These are phyloP conservation scores for Xylaria sp. DNA, from an alignment of 2,329 filamentous ascomycete genomes.

Conservation along the genomic window DNA sequence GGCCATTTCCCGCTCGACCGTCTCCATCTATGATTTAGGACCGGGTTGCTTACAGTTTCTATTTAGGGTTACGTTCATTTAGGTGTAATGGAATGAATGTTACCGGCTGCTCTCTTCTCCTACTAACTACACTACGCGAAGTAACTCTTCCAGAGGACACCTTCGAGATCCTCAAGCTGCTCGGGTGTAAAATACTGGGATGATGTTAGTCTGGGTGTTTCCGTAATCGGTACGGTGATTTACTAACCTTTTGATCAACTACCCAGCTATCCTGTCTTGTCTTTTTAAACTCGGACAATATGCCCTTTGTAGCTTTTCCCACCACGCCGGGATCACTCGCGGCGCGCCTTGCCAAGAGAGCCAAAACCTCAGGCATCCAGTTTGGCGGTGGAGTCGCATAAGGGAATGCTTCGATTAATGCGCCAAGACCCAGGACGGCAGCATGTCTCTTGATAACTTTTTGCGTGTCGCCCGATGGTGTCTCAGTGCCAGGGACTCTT, in stretches of 20 bases:
- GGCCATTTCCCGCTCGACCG: background rate
- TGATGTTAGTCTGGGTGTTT: conserved; percentile 45
- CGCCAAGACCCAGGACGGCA: conserved; percentile 89
- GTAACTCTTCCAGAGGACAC: conserved; percentile 99
- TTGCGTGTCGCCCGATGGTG: conserved; percentile 75
- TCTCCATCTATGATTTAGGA: background rate
- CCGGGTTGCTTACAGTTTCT: background rate
- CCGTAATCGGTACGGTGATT: background rate
- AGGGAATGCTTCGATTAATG: conserved; percentile 93
- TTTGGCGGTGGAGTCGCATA: conserved; percentile 90
- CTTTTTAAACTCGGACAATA: conserved; percentile 98
- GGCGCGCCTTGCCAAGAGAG: conserved; percentile 83
- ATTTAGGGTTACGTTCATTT: background rate
- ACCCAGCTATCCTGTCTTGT: conserved; percentile 98
- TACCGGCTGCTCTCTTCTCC: background rate
- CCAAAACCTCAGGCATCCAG: conserved; percentile 95
- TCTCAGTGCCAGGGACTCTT: conserved; percentile 72
- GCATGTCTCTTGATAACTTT: conserved; percentile 87
- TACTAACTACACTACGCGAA: conserved; percentile 72
- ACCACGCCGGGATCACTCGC: conserved; percentile 91
- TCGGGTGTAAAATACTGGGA: conserved; percentile 83
- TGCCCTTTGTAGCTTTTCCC: conserved; percentile 93
- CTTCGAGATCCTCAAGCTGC: conserved; percentile 93
- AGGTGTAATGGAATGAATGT: background rate
- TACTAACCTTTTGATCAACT: conserved; percentile 90